Evolutionary conservation across 495 filamentous ascomycete genomes (phyloP), one percentile per base, ranked within the genome.

Genomic region (Penicillium bovifimosum): DNA sequence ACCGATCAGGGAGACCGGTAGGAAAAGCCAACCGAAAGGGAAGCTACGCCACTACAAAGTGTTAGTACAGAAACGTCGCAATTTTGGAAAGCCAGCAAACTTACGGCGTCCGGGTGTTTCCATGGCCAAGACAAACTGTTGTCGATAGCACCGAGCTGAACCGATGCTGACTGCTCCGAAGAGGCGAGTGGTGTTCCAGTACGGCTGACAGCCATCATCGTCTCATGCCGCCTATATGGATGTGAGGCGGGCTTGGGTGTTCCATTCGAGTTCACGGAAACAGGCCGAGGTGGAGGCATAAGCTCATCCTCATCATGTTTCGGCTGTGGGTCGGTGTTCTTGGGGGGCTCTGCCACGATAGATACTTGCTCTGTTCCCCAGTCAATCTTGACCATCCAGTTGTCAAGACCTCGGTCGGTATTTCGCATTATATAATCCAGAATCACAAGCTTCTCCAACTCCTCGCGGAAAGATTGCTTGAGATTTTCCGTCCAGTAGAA

Each of bases 391-490:
- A 99, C 90, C 93, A 99, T 99, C 93, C 93, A 99, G 54, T 99
- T 99, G 67, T 99, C 93, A 53, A 96, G 73, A 9, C 93, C 93
- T 69, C 93, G 80, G 66, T 99, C 93, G 3, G 93, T 99, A 63
- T 99, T 99, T 18, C 93, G 83, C 93, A 99, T 99, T 44, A 99
- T 95, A 59, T 99, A 99, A 69, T 99, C 93, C 61, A 99, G 65
- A 59, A 99, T 95, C 10, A 99, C 93, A 9, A 99, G 76, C 70
- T 97, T 99, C 70, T 99, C 93, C 32, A 99, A 76, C 69, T 96
- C 87, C 62, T 96, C 95, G 8, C 93, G 76, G 69, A 99, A 97
- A 0, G 87, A 84, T 68, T 96, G 90, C 62, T 96, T 93, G 17
- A 97, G 64, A 13, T 78, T 68, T 17, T 95, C 89, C 2, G 90